phyloP scores from a whole-genome alignment of 257 asterid species.

The Solanum dulcamara region DNA sequence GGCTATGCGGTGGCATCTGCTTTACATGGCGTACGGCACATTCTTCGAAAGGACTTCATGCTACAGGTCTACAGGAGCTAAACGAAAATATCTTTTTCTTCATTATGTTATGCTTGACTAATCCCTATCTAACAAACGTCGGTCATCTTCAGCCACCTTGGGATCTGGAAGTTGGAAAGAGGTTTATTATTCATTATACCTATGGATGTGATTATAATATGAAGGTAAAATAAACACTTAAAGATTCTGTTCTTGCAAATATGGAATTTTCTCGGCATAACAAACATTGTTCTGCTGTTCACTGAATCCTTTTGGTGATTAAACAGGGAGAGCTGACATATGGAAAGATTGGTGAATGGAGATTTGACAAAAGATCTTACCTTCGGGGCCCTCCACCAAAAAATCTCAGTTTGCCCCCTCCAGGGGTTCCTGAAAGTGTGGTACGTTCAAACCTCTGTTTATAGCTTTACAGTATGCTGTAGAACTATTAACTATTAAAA shows the following conservation, averaged over 20 bases:
- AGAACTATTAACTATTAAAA: not conserved
- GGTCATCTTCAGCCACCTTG: slow-evolving; percentile 68
- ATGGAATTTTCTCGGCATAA: not conserved
- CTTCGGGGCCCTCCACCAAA: slow-evolving; percentile 70
- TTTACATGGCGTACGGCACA: slow-evolving; percentile 79
- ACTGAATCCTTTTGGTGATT: slow-evolving; percentile 1
- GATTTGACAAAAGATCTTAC: slow-evolving; percentile 92
- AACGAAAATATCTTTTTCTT: not conserved
- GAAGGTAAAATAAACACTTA: slow-evolving; percentile 45
- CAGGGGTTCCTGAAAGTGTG: slow-evolving; percentile 97
- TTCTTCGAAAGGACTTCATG: slow-evolving; percentile 90
- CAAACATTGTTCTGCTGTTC: not conserved
- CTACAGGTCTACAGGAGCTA: slow-evolving; percentile 48
- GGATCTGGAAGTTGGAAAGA: slow-evolving; percentile 65
- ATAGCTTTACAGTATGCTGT: not conserved
- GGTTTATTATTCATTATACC: slow-evolving; percentile 80
- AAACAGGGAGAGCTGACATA: slow-evolving; percentile 80
- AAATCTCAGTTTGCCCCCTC: slow-evolving; percentile 84
- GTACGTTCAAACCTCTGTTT: slow-evolving; percentile 30
- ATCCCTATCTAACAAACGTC: not conserved
- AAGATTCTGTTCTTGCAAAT: not conserved
- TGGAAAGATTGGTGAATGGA: slow-evolving; percentile 94
- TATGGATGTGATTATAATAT: slow-evolving; percentile 93
- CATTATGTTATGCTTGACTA: not conserved
- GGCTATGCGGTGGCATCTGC: slow-evolving; percentile 97